These are phyloP conservation scores for Psilocybe mexicana DNA, from an alignment of 1,284 basidiomycete genomes.

Conservation along the genomic window DNA sequence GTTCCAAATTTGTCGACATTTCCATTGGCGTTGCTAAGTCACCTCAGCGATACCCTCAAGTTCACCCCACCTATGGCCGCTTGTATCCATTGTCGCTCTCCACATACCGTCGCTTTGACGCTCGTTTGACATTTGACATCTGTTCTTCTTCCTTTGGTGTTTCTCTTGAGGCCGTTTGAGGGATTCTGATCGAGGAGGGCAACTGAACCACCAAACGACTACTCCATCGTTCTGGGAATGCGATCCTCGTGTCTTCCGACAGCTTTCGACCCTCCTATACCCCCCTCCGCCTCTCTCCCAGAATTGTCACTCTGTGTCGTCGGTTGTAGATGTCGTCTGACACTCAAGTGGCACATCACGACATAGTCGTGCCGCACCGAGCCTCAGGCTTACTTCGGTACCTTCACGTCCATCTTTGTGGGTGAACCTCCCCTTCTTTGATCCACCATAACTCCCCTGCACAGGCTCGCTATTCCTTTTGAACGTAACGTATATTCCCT, in stretches of 20 bases:
- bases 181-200: neutral
- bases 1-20: conserved; percentile 4
- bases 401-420: conserved; percentile 12
- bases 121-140: conserved; percentile 13
- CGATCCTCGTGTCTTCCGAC: conserved; percentile 6
- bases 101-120: conserved; percentile 19
- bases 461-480: neutral
- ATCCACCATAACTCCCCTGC: conserved; percentile 6
- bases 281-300: conserved; percentile 7
- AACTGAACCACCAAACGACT: conserved; percentile 1
- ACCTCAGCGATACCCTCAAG: neutral
- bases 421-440: conserved; percentile 2
- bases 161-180: neutral
- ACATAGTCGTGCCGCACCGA: conserved; percentile 12
- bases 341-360: conserved; percentile 15
- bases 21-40: conserved; percentile 8
- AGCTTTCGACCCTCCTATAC: neutral
- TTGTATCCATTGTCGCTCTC: conserved; percentile 8
- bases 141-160: neutral
- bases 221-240: conserved; percentile 1
- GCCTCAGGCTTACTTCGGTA: conserved; percentile 6
- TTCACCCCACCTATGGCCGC: conserved; percentile 10
- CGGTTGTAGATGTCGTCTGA: conserved; percentile 3
- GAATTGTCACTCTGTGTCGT: conserved; percentile 13
- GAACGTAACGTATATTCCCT: neutral